Base-by-base conservation (phyloP, 768 basidiomycete genomes). In the Pleurotus tuber-regium region DNA sequence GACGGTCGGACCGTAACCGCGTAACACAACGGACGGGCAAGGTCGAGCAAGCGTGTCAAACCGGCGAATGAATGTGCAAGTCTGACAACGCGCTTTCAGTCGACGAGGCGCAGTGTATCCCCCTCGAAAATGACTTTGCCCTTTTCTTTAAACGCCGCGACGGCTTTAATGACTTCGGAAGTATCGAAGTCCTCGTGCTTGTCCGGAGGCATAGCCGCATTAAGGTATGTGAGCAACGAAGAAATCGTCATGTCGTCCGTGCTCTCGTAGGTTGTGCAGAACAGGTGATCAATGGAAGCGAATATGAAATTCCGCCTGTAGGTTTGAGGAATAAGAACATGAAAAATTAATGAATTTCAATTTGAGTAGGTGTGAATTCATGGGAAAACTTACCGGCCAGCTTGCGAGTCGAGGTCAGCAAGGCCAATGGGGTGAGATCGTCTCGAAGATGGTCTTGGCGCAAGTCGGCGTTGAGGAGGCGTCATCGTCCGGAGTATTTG, bases 181-280 rank as follows among this genome's bases (percentile, higher is more conserved):
- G 86, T 87, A 64, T 90, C 87, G 55, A 87, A 90, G 56, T 90
- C 87, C 69, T 89, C 87, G 61, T 88, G 82, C 66, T 89, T 89
- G 62, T 89, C 87, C 23, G 71, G 73, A 3, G 88, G 88, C 70
- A 89, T 79, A 4, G 86, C 86, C 2, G 86, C 81, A 59, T 89
- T 89, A 51, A 90, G 74, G 64, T 87, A 88, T 3, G 83, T 76
- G 28, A 90, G 69, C 21, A 90, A 70, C 7, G 84, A 69, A 2
- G 84, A 84, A 60, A 90, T 82, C 5, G 79, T 79, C 70, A 90
- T 72, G 54, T 87, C 84, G 66, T 89, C 87, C 19, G 75, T 66
- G 12, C 71, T 57, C 54, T 80, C 83, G 66, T 87, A 87, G 21
- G 88, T 87, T 41, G 84, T 82, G 43, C 69, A 63, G 71, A 86